Percentiles rank a stretch among this genome's conserved stretches.
These are phyloP conservation scores for Linnemannia schmuckeri DNA, from an alignment of 192 early-diverging fungal species.

Conservation along the genomic window DNA sequence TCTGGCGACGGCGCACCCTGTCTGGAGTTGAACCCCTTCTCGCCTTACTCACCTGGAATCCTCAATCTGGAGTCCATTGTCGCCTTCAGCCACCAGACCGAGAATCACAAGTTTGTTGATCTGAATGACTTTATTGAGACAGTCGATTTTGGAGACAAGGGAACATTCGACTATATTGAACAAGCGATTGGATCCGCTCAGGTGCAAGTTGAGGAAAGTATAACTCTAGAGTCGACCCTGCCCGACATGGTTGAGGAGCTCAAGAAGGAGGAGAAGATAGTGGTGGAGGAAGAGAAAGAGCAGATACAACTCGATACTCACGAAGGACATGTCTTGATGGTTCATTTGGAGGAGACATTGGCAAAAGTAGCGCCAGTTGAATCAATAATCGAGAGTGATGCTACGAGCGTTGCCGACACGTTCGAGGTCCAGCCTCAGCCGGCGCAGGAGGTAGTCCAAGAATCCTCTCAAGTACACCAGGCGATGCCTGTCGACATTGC, in stretches of 20 bases:
- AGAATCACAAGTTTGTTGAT: conserved; percentile 6
- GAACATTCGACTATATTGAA: background rate
- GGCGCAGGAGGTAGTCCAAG: background rate
- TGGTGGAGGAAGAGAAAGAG: background rate
- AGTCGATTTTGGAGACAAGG: background rate
- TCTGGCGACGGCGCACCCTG: conserved; percentile 4
- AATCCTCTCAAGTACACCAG: background rate
- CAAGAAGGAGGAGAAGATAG: background rate
- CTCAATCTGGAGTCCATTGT: background rate
- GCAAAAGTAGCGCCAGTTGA: background rate
- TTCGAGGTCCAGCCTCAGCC: background rate
- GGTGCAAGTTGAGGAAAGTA: background rate
- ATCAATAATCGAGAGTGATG: background rate
- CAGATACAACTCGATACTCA: background rate
- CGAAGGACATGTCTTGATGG: background rate
- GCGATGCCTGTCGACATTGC: background rate
- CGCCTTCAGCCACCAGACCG: background rate
- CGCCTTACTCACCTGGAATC: conserved; percentile 37
- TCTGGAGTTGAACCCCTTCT: conserved; percentile 25
- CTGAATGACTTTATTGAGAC: conserved; percentile 23
- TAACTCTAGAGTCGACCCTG: background rate
- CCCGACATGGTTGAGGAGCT: background rate
- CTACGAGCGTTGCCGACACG: background rate
- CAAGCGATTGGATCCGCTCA: background rate
- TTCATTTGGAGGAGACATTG: background rate